Evolutionary conservation across 192 early-diverging fungal species (phyloP), one percentile per base, ranked within the genome.

Genomic region (Rhizoclosmatium sp.): DNA sequence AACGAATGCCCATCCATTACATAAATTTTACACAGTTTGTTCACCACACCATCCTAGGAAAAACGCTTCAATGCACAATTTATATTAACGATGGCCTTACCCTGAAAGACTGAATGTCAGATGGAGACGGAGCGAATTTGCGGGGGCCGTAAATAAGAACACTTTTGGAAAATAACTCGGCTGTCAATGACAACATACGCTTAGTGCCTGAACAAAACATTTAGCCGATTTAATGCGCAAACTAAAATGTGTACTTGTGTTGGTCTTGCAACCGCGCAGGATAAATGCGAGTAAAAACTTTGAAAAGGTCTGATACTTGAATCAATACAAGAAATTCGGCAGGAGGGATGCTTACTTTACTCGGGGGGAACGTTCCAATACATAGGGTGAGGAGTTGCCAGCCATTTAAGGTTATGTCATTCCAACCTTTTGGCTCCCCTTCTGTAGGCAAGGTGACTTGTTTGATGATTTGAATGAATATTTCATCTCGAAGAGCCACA

Each of bases 401-500:
- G 2, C 78, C 79, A 64, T 59, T n/a, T 31, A 82, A n/a, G 0
- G 69, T 44, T 3, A 87, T 80, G 40, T 84, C 80, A 21, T 82
- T 79, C 87, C 87, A 89, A 45, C 78, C 61, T 48, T 84, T 83
- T 10, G 74, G 82, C 23, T 66, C 54, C 45, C 78, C 76, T 42
- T 83, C 78, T 45, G 66, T 69, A 39, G 87, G 86, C 9, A 61
- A 47, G 5, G 87, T 84, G 21, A 84, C 61, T 74, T 89, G 87
- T 64, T 85, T 83, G 47, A 83, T 76, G 41, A 88, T 75, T 73
- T 89, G 87, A 10, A 89, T 76, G 46, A 81, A 89, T 10, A 89
- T 61, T 80, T 89, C 87, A 62, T 89, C 87, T 31, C 87, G 64
- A 5, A 89, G 56, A 21, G 87, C 82, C 7, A 79, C 71, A 39